Evolutionary conservation across 1,139 yeast species (phyloP), one percentile per base, ranked within the genome.

Genomic region (Yamadazyma sp.): DNA sequence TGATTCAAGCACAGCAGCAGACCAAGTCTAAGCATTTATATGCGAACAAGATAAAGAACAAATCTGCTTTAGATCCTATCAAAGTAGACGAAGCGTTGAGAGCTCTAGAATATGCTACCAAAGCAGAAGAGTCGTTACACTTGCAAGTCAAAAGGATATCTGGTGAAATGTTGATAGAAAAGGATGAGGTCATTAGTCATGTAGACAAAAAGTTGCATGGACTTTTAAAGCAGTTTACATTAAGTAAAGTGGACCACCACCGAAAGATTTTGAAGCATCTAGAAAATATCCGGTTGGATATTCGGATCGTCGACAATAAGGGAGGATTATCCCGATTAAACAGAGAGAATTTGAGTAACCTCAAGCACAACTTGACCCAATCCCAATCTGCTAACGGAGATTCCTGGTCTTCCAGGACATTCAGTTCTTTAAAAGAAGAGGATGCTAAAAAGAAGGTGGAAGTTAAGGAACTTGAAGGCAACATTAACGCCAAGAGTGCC

Each of bases 81-180:
- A 87, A 85, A 54, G 96, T 89, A 2, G 97, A 92, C 52, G 97
- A 90, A 47, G 95, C 97, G 0, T 76, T 90, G 30, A 70, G 83
- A 38, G 71, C 87, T 10, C 70, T 90, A 40, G 96, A 90, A 54
- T 79, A 77, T 33, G 95, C 96, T 2, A 78, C 86, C n/a, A 79
- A 78, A 45, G 72, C 78, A 10, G 96, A 90, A 55, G 87, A 85
- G 48, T 82, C 81, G 27, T 68, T 90, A 39, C 78, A 82, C 14
- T 65, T 78, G 45, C 94, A 87, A 52, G 83, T 90, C 25, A 80
- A 84, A 42, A 71, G 96, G 44, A 85, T 92, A 18, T 86, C 96
- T 6, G 85, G 83, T 31, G 95, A 89, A 57, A 85, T 92, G 89
- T 60, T 86, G 33, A 71, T 78, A 33, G 97, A 90, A 58, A 74